These are phyloP conservation scores for Gymnopus androsaceus DNA, from an alignment of 1,284 basidiomycete species.

Conservation along the genomic window DNA sequence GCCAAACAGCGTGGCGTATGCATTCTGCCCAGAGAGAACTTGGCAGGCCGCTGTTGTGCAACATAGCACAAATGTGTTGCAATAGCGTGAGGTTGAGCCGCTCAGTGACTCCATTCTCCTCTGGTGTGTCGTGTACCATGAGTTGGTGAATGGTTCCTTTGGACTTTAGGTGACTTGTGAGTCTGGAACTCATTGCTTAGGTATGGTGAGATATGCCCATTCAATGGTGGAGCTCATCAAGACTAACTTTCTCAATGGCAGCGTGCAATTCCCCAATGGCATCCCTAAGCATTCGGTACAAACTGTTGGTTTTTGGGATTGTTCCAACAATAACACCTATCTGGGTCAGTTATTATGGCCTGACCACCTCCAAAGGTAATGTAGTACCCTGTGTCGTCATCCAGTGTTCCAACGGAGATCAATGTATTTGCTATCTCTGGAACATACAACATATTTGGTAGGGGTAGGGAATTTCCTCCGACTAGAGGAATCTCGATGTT, in stretches of 20 bases:
- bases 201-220: constrained; percentile 22
- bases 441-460: constrained; percentile 26
- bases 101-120: constrained; percentile 32
- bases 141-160: constrained; percentile 25
- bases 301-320: constrained; percentile 14
- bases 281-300: constrained; percentile 9
- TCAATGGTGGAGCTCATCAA: constrained; percentile 14
- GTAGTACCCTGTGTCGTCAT: constrained; percentile 22
- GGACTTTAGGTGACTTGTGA: constrained; percentile 20
- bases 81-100: constrained; percentile 29
- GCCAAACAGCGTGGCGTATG: constrained; percentile 21
- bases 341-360: constrained; percentile 6
- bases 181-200: constrained; percentile 15
- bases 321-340: constrained; percentile 5
- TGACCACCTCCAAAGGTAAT: constrained; percentile 17
- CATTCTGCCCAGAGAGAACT: too few species aligned
- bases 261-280: not conserved
- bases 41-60: constrained; percentile 20
- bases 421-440: constrained; percentile 26
- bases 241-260: constrained; percentile 4
- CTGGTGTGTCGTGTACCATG: too few species aligned
- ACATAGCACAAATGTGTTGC: constrained; percentile 22
- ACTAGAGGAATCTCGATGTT: constrained; percentile 14
- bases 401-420: constrained; percentile 25
- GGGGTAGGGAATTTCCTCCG: constrained; percentile 17